Evolutionary conservation across 352 stramenopile genomes (phyloP), one percentile per base, ranked within the genome.

Genomic region (Phytophthora brassicae): DNA sequence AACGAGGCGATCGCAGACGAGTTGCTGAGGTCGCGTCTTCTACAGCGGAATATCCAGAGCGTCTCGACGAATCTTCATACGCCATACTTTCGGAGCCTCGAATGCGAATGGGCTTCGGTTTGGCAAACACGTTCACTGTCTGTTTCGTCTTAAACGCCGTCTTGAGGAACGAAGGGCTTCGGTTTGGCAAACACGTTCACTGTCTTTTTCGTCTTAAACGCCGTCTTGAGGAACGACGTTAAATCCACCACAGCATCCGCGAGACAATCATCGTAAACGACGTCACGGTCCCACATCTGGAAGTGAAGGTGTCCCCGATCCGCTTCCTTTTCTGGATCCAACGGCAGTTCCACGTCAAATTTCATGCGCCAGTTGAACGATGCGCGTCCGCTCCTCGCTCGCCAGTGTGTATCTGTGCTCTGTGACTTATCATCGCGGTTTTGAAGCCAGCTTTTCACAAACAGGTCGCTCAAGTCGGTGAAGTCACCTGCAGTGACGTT

Each of bases 331-430:
- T 90, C 77, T 9, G 72, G 69, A 28, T 94, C 79, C 13, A 89
- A 57, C 5, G 89, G 90, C 9, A 97, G 67, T 26, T 92, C 74
- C 6, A 98, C 70, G 44, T 91, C 73, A 65, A 97, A 97, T 63
- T 97, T 97, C 72, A 97, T 87, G 24, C 92, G 85, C 86, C 89
- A 98, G 67, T 98, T 98, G 62, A 93, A 98, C 5, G 78, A 93
- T 3, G 75, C 89, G 50, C 93, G 89, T 23, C 92, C 90, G 43
- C 87, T 74, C 51, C 91, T 95, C 31, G 77, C 84, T 33, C 92
- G 83, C 90, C 90, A 98, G 63, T 98, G 92, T 14, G 82, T 96
- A 64, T 98, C 92, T 1, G 92, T 98, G 7, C 72, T 78, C 60
- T 92, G 82, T 4, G 77, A 77, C 39, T 84, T 77, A 36, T 90